phyloP scores from a whole-genome alignment of 257 asterid species.

The Cordia subcordata region DNA sequence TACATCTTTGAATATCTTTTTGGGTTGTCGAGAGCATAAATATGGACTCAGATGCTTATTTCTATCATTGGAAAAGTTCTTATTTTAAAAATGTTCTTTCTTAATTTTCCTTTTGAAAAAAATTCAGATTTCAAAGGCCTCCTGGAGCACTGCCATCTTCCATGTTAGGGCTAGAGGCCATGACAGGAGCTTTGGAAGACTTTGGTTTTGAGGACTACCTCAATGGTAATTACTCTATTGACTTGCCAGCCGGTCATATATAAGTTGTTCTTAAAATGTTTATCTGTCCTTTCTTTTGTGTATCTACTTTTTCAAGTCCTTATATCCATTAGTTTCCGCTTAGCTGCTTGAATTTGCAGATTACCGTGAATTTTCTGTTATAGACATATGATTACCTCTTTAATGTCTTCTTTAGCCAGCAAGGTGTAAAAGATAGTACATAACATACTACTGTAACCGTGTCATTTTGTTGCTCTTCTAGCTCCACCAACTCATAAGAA shows the following conservation, averaged over 20 bases:
- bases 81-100: neutral
- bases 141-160: slow-evolving; percentile 82
- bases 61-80: neutral
- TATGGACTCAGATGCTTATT: no score
- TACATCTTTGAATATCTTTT: neutral
- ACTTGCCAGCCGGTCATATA: neutral
- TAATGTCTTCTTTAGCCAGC: no score
- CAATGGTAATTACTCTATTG: slow-evolving; percentile 41
- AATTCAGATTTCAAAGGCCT: slow-evolving; percentile 82
- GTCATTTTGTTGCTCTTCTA: no score
- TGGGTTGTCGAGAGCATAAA: neutral
- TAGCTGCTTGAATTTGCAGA: neutral
- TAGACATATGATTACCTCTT: no score
- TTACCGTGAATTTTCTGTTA: no score
- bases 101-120: slow-evolving; percentile 8
- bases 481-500: no score
- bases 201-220: slow-evolving; percentile 83
- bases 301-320: no score
- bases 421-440: no score
- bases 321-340: neutral
- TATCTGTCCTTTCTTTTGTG: no score
- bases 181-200: slow-evolving; percentile 66
- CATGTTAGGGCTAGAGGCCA: slow-evolving; percentile 73
- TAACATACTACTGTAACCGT: no score
- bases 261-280: neutral